Conservation (phyloP, 306 rosid species). For the Sphenostylis stenocarpa region DNA sequence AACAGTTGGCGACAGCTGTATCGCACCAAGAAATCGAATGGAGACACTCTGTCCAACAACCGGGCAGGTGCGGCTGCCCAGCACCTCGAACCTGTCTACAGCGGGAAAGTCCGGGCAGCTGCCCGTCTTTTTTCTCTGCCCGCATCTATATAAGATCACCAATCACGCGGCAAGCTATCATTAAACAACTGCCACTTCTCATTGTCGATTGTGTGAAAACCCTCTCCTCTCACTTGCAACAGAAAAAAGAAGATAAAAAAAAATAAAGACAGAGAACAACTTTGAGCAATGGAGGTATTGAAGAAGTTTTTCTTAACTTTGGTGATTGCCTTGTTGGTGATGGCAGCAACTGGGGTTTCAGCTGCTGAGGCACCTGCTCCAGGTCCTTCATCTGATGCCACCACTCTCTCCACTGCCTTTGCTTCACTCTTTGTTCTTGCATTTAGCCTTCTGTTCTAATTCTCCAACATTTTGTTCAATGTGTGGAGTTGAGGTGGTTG, state of each 20-base stretch:
- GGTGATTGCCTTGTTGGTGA: conserved; percentile 32
- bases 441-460: conserved; percentile 40
- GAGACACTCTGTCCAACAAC: conserved; percentile 43
- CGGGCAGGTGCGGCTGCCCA: conserved; percentile 32
- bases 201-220: no score
- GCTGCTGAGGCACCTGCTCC: conserved; percentile 61
- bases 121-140: conserved; percentile 33
- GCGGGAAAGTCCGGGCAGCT: conserved; percentile 18
- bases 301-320: conserved; percentile 38
- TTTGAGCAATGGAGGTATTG: conserved; percentile 43
- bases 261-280: not conserved
- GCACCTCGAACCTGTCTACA: not conserved
- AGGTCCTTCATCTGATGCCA: conserved; percentile 53
- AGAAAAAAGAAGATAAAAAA: not conserved
- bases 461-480: not conserved
- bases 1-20: conserved; percentile 61
- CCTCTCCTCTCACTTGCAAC: not conserved
- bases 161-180: not conserved
- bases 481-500: conserved; percentile 23
- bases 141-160: conserved; percentile 35
- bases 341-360: conserved; percentile 37
- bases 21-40: conserved; percentile 21
- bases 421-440: conserved; percentile 50
- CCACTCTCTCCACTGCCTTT: conserved; percentile 36
- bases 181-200: conserved; percentile 27